Base-by-base conservation (phyloP, 805 yeast genomes). In the Wickerhamiella galacta region DNA sequence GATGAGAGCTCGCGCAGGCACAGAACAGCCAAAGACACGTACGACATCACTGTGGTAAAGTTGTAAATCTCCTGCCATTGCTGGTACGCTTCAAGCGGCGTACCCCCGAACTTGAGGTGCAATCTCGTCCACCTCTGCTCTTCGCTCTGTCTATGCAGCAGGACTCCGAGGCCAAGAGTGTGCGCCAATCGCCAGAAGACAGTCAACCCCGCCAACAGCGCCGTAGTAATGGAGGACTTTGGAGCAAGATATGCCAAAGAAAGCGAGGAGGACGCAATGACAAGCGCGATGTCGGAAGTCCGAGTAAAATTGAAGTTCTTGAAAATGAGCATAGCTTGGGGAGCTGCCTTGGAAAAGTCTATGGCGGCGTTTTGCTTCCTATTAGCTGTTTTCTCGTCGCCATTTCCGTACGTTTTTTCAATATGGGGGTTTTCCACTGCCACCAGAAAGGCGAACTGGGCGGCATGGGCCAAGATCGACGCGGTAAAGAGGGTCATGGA, bases 371-470 rank as follows among this genome's bases (percentile, higher is more conserved):
- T 11, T 9, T 12, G 14, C 12, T 11, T 12, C 18, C 36, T 28
- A 9, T 28, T 29, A 3, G 27, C 34, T 2, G 12, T 19, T n/a
- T 20, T 26, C 3, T 23, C 26, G 4, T 29, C n/a, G 3, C 36
- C 19, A 24, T 27, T 18, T 23, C 48, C 48, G 43, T 58, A 80
- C 12, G 76, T 78, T 56, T 75, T 77, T 38, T 77, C 83, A 44
- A 80, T 80, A 54, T 79, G 93, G 19, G 93, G 93, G 45, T 75
- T 77, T 52, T 80, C 93, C 31, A 80, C 83, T 40, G 61, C 62
- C 41, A 72, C 72, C 51, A 80, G 58, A 46, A 80, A 80, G 17
- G 70, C 61, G 64, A 80, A 79, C 51, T 80, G 93, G 34, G 69
- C 59, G 33, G 75, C 65, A 53, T 80, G 93, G 8, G 90, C 93